phyloP scores from a whole-genome alignment of 2,329 filamentous ascomycete genomes.

The Esteya vermicola region DNA sequence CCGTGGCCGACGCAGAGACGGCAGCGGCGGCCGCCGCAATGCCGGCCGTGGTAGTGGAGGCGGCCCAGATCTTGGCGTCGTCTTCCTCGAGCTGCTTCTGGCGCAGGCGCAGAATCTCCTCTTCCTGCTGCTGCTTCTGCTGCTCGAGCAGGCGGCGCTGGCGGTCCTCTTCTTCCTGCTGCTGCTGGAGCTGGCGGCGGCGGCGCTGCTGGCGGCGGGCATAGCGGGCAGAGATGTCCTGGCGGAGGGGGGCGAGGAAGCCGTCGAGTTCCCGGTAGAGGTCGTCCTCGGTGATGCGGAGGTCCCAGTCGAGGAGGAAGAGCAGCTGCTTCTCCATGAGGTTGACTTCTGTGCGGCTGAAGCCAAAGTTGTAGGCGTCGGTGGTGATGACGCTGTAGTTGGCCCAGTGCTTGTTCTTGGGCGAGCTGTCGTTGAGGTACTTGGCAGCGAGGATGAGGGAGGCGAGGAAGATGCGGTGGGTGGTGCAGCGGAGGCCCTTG shows the following conservation, averaged over 20 bases:
- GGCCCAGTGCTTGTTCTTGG: conserved; percentile 99
- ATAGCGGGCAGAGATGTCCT: conserved; percentile 36
- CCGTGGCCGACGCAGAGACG: conserved; percentile 13
- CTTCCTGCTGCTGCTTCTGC: conserved; percentile 12
- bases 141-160: conserved; percentile 18
- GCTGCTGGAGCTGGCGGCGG: conserved; percentile 12
- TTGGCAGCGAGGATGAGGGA: conserved; percentile 79
- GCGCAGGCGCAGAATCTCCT: conserved; percentile 12
- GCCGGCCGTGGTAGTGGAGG: no score
- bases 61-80: conserved; percentile 9
- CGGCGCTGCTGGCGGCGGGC: conserved; percentile 32
- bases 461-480: conserved; percentile 93
- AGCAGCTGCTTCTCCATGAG: conserved; percentile 98
- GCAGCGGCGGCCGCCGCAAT: conserved; percentile 14
- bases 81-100: conserved; percentile 15
- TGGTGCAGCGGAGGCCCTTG: conserved; percentile 91
- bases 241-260: conserved; percentile 76
- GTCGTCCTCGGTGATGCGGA: conserved; percentile 71
- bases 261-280: conserved; percentile 76
- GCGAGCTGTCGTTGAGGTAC: conserved; percentile 96
- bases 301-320: conserved; percentile 87
- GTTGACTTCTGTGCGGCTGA: conserved; percentile 92
- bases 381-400: conserved; percentile 73
- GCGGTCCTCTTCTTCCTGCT: conserved; percentile 20
- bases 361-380: conserved; percentile 57